Conservation (phyloP, 177 flowering plant genomes). For the Vitis hybrid region DNA sequence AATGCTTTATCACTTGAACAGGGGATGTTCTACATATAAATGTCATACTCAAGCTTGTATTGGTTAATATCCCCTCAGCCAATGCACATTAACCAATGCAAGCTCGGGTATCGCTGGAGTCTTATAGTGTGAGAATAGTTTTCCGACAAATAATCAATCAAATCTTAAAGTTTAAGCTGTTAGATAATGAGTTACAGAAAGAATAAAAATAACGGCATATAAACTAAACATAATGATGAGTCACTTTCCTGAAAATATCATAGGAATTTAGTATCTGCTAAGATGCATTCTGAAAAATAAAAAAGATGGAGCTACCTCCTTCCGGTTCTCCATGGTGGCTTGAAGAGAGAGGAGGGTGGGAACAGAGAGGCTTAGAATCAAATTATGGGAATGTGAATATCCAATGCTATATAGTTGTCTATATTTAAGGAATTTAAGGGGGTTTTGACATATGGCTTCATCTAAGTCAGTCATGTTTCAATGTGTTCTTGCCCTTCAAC, state of each 20-base stretch:
- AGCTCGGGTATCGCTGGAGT: not conserved
- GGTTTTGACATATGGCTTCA: too few species aligned
- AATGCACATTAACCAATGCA: slow-evolving; percentile 19
- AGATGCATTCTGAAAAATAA: not conserved
- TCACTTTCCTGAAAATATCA: too few species aligned
- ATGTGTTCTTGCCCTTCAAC: too few species aligned
- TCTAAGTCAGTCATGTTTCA: too few species aligned
- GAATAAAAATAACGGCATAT: too few species aligned
- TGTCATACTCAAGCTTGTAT: not conserved
- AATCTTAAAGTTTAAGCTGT: not conserved
- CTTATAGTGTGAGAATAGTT: too few species aligned
- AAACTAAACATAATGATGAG: too few species aligned
- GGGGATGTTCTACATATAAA: too few species aligned
- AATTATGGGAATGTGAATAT: not conserved
- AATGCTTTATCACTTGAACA: too few species aligned
- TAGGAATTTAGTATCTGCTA: not conserved
- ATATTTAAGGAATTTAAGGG: too few species aligned
- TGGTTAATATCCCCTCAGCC: slow-evolving; percentile 20
- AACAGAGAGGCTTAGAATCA: not conserved
- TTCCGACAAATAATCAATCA: not conserved
- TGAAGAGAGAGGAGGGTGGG: not conserved
- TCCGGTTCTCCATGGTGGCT: not conserved
- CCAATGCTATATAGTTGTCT: not conserved
- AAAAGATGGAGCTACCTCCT: not conserved
- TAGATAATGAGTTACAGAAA: too few species aligned